phyloP scores from a whole-genome alignment of 257 asterid genomes.

The Solanum etuberosum region DNA sequence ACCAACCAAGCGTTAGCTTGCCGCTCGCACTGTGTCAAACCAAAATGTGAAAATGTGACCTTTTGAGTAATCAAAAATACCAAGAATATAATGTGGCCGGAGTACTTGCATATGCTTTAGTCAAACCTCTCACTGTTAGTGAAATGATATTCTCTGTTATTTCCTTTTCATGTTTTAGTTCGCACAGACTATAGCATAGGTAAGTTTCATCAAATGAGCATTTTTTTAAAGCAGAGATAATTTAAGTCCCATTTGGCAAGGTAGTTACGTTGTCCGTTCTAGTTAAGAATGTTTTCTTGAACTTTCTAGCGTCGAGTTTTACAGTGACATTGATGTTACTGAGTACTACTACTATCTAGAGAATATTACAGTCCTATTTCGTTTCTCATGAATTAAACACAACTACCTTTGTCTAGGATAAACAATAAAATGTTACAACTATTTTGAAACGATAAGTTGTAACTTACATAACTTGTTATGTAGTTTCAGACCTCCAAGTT shows the following conservation, averaged over 20 bases:
- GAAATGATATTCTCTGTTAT: neutral
- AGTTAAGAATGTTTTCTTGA: neutral
- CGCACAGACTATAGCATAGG: neutral
- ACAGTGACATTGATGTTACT: too few species aligned
- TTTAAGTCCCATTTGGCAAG: neutral
- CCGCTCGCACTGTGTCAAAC: neutral
- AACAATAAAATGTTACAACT: too few species aligned
- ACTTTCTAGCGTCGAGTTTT: neutral
- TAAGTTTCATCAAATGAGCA: neutral
- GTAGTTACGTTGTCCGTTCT: neutral
- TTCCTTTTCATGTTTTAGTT: too few species aligned
- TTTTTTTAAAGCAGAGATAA: neutral
- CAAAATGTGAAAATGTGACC: neutral
- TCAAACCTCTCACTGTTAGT: neutral
- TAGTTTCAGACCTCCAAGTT: neutral
- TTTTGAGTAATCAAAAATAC: neutral
- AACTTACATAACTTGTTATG: neutral
- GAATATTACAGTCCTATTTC: neutral
- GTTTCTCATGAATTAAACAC: neutral
- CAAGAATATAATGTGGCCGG: too few species aligned
- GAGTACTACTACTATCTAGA: neutral
- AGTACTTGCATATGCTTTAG: neutral
- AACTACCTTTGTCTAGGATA: neutral
- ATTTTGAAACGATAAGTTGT: neutral
- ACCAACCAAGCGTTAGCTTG: too few species aligned